These are phyloP conservation scores for Aspergillus coremiiformis DNA, from an alignment of 495 filamentous ascomycete genomes.

Conservation along the genomic window DNA sequence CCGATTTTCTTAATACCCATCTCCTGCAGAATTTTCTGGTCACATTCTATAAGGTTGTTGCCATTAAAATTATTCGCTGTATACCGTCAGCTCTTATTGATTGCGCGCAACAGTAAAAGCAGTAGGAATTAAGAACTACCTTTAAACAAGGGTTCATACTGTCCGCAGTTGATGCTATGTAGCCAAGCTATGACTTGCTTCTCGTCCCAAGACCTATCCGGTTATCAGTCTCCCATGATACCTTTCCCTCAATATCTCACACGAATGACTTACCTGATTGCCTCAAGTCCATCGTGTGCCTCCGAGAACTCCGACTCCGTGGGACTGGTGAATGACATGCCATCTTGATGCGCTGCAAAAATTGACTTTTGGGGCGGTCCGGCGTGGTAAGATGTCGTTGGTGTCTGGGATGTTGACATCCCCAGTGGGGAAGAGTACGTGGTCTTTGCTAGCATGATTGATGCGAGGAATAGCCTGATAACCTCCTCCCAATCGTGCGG, in stretches of 20 bases:
- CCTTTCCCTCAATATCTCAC: neutral
- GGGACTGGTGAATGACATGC: constrained; percentile 67
- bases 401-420: constrained; percentile 46
- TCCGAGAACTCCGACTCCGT: constrained; percentile 97
- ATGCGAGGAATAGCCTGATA: neutral
- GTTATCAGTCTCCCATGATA: constrained; percentile 15
- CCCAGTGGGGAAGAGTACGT: constrained; percentile 61
- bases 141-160: constrained; percentile 89
- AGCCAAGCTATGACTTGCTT: constrained; percentile 86
- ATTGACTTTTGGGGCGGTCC: constrained; percentile 41
- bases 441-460: constrained; percentile 76
- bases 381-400: constrained; percentile 48
- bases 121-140: constrained; percentile 33
- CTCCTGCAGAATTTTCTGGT: constrained; percentile 92
- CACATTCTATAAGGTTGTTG: constrained; percentile 91
- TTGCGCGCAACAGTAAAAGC: neutral
- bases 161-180: constrained; percentile 76
- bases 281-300: constrained; percentile 48
- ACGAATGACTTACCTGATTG: constrained; percentile 47
- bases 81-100: constrained; percentile 9
- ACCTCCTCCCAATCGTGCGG: neutral
- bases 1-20: constrained; percentile 98
- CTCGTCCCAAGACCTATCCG: constrained; percentile 73
- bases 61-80: constrained; percentile 90
- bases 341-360: constrained; percentile 49